phyloP scores from a whole-genome alignment of 495 filamentous ascomycete genomes.

The Penicillium paxilli region DNA sequence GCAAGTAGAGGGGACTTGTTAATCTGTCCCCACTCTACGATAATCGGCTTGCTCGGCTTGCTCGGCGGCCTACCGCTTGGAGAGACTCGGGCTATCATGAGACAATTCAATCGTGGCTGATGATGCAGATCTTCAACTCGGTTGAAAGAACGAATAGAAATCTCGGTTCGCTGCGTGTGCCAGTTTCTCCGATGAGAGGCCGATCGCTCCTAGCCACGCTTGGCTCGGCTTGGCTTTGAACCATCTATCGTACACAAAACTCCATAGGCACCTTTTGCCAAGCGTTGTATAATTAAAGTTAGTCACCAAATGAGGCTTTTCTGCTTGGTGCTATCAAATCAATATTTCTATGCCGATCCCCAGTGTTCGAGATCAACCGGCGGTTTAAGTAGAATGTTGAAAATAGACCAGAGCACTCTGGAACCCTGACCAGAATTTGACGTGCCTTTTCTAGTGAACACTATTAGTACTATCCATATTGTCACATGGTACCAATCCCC shows the following conservation, averaged over 20 bases:
- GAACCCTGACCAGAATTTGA: no score
- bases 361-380: background rate
- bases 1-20: no score
- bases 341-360: background rate
- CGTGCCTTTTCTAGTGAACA: no score
- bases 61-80: no score
- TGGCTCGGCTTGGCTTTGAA: background rate
- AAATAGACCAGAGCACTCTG: no score
- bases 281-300: background rate
- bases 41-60: no score
- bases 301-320: slow-evolving; percentile 1
- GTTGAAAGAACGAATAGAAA: background rate
- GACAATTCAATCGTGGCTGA: background rate
- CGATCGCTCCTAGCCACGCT: background rate
- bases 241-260: no score
- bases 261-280: background rate
- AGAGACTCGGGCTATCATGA: no score
- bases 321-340: background rate
- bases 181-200: background rate
- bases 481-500: no score
- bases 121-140: background rate
- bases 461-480: no score
- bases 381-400: no score
- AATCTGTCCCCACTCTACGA: no score
- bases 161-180: background rate